These are phyloP conservation scores for Amauroascus niger DNA, from an alignment of 2,329 filamentous ascomycete genomes.

Conservation along the genomic window DNA sequence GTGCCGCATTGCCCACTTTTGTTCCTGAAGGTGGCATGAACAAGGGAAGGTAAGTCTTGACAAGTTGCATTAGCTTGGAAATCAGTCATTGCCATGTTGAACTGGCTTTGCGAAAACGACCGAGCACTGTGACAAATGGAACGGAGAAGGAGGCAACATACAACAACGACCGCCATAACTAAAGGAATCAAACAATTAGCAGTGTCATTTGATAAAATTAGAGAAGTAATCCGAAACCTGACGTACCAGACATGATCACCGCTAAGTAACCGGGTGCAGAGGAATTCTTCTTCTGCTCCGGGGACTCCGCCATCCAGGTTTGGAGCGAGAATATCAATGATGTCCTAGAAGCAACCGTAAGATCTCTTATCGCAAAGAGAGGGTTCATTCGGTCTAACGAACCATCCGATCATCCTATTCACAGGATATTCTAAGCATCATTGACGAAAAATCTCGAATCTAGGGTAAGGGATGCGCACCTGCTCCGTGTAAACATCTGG, in stretches of 20 bases:
- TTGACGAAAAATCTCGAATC: not conserved
- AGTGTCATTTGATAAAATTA: not conserved
- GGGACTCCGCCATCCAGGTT: constrained; percentile 40
- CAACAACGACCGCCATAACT: constrained; percentile 52
- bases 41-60: constrained; percentile 53
- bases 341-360: constrained; percentile 28
- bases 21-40: constrained; percentile 49
- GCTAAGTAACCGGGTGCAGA: constrained; percentile 64
- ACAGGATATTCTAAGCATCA: not conserved
- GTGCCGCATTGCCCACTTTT: constrained; percentile 29
- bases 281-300: constrained; percentile 48
- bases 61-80: constrained; percentile 13
- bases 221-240: not conserved
- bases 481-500: constrained; percentile 81
- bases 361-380: not conserved
- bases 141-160: constrained; percentile 25
- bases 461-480: constrained; percentile 41
- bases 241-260: constrained; percentile 68
- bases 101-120: not conserved
- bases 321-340: constrained; percentile 41
- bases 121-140: not conserved
- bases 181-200: not conserved
- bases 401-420: constrained; percentile 55
- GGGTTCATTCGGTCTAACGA: constrained; percentile 19
- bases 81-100: not conserved